phyloP scores from a whole-genome alignment of 768 basidiomycete species.

The Podaxis sp. region DNA sequence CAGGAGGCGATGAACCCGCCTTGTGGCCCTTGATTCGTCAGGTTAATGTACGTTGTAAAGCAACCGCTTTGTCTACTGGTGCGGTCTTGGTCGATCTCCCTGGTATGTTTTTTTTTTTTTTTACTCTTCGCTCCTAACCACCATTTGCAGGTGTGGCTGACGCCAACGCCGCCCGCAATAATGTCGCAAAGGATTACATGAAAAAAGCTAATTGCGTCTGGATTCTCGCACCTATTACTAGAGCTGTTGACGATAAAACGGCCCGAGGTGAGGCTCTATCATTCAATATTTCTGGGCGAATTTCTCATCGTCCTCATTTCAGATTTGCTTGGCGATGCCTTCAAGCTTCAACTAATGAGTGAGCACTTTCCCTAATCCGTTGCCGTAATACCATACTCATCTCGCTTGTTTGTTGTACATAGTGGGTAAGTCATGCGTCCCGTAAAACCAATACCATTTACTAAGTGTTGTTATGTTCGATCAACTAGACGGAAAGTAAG shows the following conservation, averaged over 20 bases:
- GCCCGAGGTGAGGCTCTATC: slow-evolving; percentile 41
- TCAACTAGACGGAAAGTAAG: slow-evolving; percentile 55
- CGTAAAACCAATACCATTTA: not conserved
- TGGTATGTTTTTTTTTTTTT: slow-evolving; percentile 29
- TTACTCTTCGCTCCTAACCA: not conserved
- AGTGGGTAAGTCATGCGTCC: slow-evolving; percentile 41
- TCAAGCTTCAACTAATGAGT: slow-evolving; percentile 64
- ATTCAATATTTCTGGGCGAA: not conserved
- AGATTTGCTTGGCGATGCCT: slow-evolving; percentile 66
- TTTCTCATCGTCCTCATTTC: not conserved
- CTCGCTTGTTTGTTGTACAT: not conserved
- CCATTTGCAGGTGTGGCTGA: slow-evolving; percentile 48
- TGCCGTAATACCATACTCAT: slow-evolving; percentile 9
- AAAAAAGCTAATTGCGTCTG: slow-evolving; percentile 63
- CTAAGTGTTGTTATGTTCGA: not conserved
- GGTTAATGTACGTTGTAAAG: slow-evolving; percentile 56
- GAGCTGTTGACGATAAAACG: slow-evolving; percentile 65
- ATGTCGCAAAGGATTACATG: slow-evolving; percentile 65
- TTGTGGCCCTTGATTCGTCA: slow-evolving; percentile 64
- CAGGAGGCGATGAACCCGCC: slow-evolving; percentile 34
- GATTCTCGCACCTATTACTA: slow-evolving; percentile 64
- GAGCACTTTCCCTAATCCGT: slow-evolving; percentile 20
- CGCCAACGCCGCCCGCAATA: slow-evolving; percentile 61
- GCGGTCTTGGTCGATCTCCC: slow-evolving; percentile 64
- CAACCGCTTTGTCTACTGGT: slow-evolving; percentile 54